Base-by-base conservation (phyloP, 495 filamentous ascomycete species). In the Hypoxylon trugodes region DNA sequence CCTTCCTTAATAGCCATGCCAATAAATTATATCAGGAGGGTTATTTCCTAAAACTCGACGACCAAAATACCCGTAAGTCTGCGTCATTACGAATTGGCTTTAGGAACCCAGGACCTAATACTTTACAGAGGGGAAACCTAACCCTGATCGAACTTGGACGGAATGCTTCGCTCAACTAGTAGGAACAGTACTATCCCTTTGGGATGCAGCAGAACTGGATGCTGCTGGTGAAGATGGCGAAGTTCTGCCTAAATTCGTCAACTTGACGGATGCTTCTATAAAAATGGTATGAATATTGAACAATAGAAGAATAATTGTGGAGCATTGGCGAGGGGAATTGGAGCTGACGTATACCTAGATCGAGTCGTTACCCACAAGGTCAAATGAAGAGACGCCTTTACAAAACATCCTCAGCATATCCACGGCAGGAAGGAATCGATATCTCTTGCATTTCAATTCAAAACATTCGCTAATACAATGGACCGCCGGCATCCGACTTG, bases 21-120 rank as follows among this genome's bases (percentile, higher is more conserved):
- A 97, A 97, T 74, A 98, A 98, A 77, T 79, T 98, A 42, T 98
- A 97, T 72, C 92, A 97, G 40, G 95, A 98, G 76, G 95, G 95
- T 10, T 98, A 98, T 71, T 98, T 98, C 59, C 72, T 98, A 67
- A 98, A 98, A 73, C 74, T 98, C 37, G 93, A 96, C 74, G 95
- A 98, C 71, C 82, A 96, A 57, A 95, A 97, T 74, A 87, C 85
- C 35, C 85, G 93, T 97, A 83, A 50, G 90, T 83, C 13, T 5
- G 28, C 37, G 8, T 15, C 48, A 10, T 37, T 3, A 3, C 5
- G 35, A 57, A 56, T 49, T 54, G 35, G 18, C 15, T 5, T 3
- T 13, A 18, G 26, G n/a, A 5, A 2, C 22, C 9, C 2, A 48
- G 8, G 15, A 16, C 35, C 75, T 77, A 74, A 75, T 49, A 30